Percentiles rank a stretch among this genome's conserved stretches.
phyloP scores from a whole-genome alignment of 768 basidiomycete species.

The Boletus subcaerulescens region DNA sequence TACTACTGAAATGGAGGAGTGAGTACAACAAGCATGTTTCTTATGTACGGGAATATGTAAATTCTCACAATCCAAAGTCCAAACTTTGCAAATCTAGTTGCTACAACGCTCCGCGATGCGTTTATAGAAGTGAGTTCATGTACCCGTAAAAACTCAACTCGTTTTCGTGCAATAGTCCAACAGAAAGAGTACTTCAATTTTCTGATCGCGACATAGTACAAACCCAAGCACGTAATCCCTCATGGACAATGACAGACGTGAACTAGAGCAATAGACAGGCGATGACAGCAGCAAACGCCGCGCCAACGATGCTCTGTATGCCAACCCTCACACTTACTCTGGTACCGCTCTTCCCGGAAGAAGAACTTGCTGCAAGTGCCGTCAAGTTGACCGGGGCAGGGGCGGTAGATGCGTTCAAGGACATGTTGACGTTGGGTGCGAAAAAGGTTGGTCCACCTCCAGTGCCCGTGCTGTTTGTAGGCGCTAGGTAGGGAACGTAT shows the following conservation, averaged over 20 bases:
- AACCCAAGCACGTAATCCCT: no score
- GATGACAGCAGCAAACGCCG: neutral
- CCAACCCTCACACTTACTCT: neutral
- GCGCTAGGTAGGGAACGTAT: conserved; percentile 46
- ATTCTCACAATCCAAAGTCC: no score
- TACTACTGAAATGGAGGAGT: no score
- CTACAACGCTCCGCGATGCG: no score
- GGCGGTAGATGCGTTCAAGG: conserved; percentile 32
- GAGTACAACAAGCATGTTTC: no score
- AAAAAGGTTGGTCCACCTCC: conserved; percentile 43
- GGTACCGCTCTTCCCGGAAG: neutral
- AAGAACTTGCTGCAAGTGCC: conserved; percentile 2
- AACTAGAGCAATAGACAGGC: conserved; percentile 12
- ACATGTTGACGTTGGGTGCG: conserved; percentile 32
- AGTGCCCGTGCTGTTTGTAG: conserved; percentile 37
- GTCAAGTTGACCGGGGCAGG: conserved; percentile 43
- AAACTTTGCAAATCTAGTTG: no score
- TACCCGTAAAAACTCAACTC: no score
- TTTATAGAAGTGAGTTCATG: no score
- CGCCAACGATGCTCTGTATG: conserved; percentile 8
- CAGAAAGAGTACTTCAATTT: no score
- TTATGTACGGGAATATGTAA: no score
- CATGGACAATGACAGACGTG: neutral
- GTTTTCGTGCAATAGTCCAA: no score
- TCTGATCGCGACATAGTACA: no score